phyloP scores from a whole-genome alignment of 441 rosid species.

The Pelargonium myrrhifolium region DNA sequence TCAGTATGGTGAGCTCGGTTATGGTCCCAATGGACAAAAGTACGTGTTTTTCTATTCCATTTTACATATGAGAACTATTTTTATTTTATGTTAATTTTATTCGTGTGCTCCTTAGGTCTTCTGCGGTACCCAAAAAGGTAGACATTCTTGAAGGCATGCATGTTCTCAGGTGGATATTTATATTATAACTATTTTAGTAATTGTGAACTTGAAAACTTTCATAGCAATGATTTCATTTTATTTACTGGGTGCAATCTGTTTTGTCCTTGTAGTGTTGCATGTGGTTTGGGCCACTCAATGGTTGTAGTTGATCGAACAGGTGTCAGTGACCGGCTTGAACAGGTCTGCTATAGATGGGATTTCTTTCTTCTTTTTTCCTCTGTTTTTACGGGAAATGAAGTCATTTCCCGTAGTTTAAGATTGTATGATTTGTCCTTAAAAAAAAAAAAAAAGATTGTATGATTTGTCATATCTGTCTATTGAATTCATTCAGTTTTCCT shows the following conservation, averaged over 20 bases:
- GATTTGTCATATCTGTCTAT: background rate
- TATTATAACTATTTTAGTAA: background rate
- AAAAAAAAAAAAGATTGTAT: background rate
- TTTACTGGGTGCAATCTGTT: background rate
- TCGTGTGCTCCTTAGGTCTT: slow-evolving; percentile 50
- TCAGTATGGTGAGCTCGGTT: slow-evolving; percentile 86
- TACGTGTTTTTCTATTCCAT: slow-evolving; percentile 24
- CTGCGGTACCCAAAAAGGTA: slow-evolving; percentile 84
- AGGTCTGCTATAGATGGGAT: slow-evolving; percentile 43
- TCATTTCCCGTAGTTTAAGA: background rate
- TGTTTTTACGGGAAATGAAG: background rate
- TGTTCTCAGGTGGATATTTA: slow-evolving; percentile 58
- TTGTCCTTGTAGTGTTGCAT: slow-evolving; percentile 61
- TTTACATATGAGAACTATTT: no score
- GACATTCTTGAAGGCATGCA: slow-evolving; percentile 89
- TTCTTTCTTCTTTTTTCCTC: background rate
- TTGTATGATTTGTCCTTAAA: no score
- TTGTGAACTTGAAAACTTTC: background rate
- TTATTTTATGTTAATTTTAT: slow-evolving; percentile 4
- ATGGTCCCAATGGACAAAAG: slow-evolving; percentile 91
- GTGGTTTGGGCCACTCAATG: slow-evolving; percentile 81
- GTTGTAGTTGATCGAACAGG: slow-evolving; percentile 70
- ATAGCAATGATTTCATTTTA: background rate
- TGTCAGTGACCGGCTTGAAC: slow-evolving; percentile 59
- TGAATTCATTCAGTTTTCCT: background rate